Base-by-base conservation (phyloP, 2,329 filamentous ascomycete genomes). In the Colletotrichum gigasporum region DNA sequence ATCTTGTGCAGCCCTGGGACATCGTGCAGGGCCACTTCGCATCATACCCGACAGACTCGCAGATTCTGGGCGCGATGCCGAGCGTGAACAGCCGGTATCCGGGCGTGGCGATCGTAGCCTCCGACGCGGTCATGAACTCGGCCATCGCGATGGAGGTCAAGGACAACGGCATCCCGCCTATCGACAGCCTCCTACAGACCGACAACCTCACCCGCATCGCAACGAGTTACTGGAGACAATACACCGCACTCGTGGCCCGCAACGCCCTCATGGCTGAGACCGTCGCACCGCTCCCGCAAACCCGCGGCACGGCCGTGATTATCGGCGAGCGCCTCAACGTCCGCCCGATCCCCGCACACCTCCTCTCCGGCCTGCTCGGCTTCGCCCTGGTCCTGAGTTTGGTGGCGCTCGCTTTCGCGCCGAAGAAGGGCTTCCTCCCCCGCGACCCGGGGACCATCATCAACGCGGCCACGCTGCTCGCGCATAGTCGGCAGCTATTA, bases 401-500 rank as follows among this genome's bases (percentile, higher is more conserved):
- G 0, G 60, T 61, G 3, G 61, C 67, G 1, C 65, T 73, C 1
- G 68, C 68, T n/a, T 32, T 69, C 0, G 70, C 73, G 11, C 76
- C 78, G 0, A 73, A 35, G 24, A 68, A 68, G 30, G 75, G 76
- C 0, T 73, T 79, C n/a, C 70, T 80, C 3, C 78, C 78, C 0
- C 72, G 76, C 11, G 69, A 75, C 7, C 76, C 77, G 0, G 72
- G 70, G 14, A 75, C 74, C 3, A 71, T 79, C 9, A 70, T 78
- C 39, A 74, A 74, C 48, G 69, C 73, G 63, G 78, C 77, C 0
- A 71, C 77, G 2, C 70, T 80, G 11, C 66, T 79, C 3, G 71
- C 75, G 2, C 75, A 79, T 32, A 79, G 77, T 48, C 72, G 72
- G 3, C 63, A 71, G 6, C 69, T 80, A 1, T 70, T 79, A 2